Evolutionary conservation across 352 stramenopile species (phyloP).

Genomic region (Phytophthora lateralis): DNA sequence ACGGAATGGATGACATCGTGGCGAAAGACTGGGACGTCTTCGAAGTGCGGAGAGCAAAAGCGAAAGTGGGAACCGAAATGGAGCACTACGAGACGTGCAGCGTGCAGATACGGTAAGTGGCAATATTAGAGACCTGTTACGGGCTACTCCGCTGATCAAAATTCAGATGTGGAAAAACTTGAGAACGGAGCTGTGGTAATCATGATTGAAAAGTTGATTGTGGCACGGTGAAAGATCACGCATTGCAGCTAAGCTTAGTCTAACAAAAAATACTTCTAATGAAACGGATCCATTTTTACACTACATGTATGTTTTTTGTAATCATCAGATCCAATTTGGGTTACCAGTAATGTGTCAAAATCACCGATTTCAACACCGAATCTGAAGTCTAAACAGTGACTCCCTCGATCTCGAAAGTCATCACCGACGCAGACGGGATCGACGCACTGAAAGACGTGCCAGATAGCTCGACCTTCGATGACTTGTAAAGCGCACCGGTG

Average conservation of each 20-base stretch:
- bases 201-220: background rate
- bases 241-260: too few species aligned
- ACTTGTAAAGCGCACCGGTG: conserved; percentile 34
- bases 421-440: conserved; percentile 42
- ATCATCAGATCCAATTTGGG: too few species aligned
- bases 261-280: too few species aligned
- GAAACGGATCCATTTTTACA: too few species aligned
- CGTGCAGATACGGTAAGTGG: too few species aligned
- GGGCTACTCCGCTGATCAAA: background rate
- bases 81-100: too few species aligned
- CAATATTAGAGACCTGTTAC: background rate
- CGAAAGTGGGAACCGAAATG: conserved; percentile 16
- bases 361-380: background rate
- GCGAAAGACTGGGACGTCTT: background rate
- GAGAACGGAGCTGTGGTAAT: background rate
- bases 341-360: too few species aligned
- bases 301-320: too few species aligned
- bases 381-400: conserved; percentile 4
- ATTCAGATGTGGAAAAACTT: background rate
- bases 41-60: conserved; percentile 1
- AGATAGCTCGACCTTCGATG: conserved; percentile 31
- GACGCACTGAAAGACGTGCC: conserved; percentile 36
- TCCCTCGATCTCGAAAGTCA: conserved; percentile 49
- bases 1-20: conserved; percentile 17
- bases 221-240: background rate